phyloP scores from a whole-genome alignment of 345 rosid species.

The Anastatica hierochuntica region DNA sequence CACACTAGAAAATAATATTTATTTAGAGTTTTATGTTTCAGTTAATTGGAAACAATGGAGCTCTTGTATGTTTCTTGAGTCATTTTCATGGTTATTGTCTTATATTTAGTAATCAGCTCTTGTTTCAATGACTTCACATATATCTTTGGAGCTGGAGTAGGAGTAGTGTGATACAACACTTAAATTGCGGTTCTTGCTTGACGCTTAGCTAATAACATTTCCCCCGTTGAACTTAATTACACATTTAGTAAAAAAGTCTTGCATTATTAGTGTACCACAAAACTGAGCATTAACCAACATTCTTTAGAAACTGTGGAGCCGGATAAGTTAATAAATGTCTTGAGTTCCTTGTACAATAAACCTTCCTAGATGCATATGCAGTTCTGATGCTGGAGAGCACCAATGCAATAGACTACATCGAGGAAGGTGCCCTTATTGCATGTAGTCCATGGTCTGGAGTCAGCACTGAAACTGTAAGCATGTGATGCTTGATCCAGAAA shows the following conservation, averaged over 20 bases:
- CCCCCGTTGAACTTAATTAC: slow-evolving; percentile 6
- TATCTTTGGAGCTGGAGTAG: not conserved
- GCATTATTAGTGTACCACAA: slow-evolving; percentile 17
- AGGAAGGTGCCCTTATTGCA: slow-evolving; percentile 69
- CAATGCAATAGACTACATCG: slow-evolving; percentile 50
- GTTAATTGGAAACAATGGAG: too few species aligned
- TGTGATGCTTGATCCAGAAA: slow-evolving; percentile 68
- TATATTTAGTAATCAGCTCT: not conserved
- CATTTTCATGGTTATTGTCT: too few species aligned
- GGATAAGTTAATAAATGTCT: slow-evolving; percentile 22
- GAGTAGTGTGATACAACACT: not conserved
- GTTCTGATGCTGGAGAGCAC: slow-evolving; percentile 33
- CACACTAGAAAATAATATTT: not conserved
- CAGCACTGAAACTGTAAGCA: slow-evolving; percentile 46
- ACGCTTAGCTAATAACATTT: slow-evolving; percentile 8
- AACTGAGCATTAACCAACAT: slow-evolving; percentile 25
- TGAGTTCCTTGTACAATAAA: slow-evolving; percentile 3
- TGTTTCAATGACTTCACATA: not conserved
- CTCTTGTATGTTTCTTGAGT: too few species aligned
- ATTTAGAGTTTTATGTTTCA: not conserved
- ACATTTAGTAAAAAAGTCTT: slow-evolving; percentile 29
- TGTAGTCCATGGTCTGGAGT: slow-evolving; percentile 67
- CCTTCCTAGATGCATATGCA: slow-evolving; percentile 28
- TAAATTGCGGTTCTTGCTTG: not conserved
- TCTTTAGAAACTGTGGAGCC: slow-evolving; percentile 22